Evolutionary conservation across 176 grass and related monocot species (phyloP).

Genomic region (Tillandsia fasciculata): DNA sequence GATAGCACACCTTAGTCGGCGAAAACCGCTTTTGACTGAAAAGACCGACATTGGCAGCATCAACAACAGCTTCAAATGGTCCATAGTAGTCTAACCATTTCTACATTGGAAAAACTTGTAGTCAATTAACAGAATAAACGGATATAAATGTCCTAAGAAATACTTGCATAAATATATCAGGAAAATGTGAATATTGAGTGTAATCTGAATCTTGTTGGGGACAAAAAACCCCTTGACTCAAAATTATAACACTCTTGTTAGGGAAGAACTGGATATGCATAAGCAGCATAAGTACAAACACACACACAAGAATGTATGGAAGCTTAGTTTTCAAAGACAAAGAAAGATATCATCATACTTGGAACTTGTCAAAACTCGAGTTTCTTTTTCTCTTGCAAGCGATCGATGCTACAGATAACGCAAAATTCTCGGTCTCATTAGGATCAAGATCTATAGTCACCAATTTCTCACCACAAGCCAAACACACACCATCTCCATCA

Average conservation of each 20-base stretch:
- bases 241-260: too few species aligned
- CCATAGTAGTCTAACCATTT: constrained; percentile 54
- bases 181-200: neutral
- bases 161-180: neutral
- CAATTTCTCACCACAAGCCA: constrained; percentile 50
- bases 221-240: too few species aligned
- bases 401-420: constrained; percentile 36
- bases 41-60: constrained; percentile 59
- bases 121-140: neutral
- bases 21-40: constrained; percentile 46
- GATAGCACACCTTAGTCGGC: constrained; percentile 40
- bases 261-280: too few species aligned
- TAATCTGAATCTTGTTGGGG: too few species aligned
- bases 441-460: constrained; percentile 60
- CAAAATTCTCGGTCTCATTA: constrained; percentile 50
- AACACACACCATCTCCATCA: constrained; percentile 35
- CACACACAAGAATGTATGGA: neutral
- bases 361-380: constrained; percentile 50
- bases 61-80: constrained; percentile 55
- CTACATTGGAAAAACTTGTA: constrained; percentile 16
- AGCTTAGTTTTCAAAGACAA: neutral
- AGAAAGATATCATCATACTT: constrained; percentile 29
- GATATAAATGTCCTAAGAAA: neutral
- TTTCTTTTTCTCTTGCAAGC: constrained; percentile 45
- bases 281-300: neutral